These are phyloP conservation scores for Mycena citricolor DNA, from an alignment of 1,284 basidiomycete genomes.

Conservation along the genomic window DNA sequence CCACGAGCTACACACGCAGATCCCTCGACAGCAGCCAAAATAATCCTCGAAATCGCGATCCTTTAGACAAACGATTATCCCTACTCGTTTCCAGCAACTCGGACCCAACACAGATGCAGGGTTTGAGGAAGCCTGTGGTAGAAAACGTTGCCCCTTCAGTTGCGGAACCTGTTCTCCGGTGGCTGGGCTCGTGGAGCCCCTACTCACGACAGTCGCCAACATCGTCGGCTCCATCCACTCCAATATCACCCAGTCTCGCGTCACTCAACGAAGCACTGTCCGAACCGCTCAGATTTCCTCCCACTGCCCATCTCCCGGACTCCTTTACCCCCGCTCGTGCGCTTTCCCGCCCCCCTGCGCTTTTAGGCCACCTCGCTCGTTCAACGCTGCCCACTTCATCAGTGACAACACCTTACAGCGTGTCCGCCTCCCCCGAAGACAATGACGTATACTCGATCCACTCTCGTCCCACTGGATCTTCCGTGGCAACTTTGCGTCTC, in stretches of 20 bases:
- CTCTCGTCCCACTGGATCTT: conserved; percentile 45
- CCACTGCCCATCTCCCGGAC: conserved; percentile 46
- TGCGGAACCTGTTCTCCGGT: conserved; percentile 46
- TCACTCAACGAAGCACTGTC: conserved; percentile 42
- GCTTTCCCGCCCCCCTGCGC: conserved; percentile 50
- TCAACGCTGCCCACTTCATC: conserved; percentile 66
- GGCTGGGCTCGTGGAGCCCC: conserved; percentile 38
- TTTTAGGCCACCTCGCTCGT: conserved; percentile 60
- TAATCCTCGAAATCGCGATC: too few species aligned
- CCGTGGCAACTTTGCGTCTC: conserved; percentile 64
- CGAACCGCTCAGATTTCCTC: conserved; percentile 41
- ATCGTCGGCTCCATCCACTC: conserved; percentile 18
- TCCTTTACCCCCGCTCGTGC: conserved; percentile 34
- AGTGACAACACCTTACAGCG: conserved; percentile 41
- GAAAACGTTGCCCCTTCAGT: conserved; percentile 17
- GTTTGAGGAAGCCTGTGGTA: conserved; percentile 4
- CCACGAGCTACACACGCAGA: too few species aligned
- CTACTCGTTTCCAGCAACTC: too few species aligned
- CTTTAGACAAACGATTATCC: too few species aligned
- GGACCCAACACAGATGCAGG: conserved; percentile 10
- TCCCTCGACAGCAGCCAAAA: too few species aligned
- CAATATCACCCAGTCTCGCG: conserved; percentile 29
- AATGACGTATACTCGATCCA: conserved; percentile 30
- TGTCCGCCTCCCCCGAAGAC: conserved; percentile 35
- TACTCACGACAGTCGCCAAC: conserved; percentile 13